A percentile compares a stretch with the other conserved stretches of the same genome.
These are phyloP conservation scores for Gamarada debralockiae DNA, from an alignment of 495 filamentous ascomycete genomes.

Conservation along the genomic window DNA sequence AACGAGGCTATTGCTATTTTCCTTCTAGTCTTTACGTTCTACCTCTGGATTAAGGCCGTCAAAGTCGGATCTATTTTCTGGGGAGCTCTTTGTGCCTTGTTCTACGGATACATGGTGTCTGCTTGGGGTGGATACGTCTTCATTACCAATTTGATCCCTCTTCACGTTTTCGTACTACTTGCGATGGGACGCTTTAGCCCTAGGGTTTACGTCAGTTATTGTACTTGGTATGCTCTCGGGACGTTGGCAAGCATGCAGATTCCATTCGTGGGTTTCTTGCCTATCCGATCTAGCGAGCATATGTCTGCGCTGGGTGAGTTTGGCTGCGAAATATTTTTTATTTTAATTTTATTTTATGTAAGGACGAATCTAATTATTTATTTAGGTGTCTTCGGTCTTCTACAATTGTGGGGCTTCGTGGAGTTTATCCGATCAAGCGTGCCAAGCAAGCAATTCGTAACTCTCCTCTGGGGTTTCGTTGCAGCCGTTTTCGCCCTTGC, in stretches of 20 bases:
- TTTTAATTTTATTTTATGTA: no score
- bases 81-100: slow-evolving; percentile 91
- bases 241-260: slow-evolving; percentile 99
- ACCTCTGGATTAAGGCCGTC: slow-evolving; percentile 96
- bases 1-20: slow-evolving; percentile 99
- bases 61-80: slow-evolving; percentile 95
- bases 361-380: slow-evolving; percentile 27
- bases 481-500: slow-evolving; percentile 69
- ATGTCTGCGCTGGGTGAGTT: slow-evolving; percentile 90
- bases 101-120: slow-evolving; percentile 99
- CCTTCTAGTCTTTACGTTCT: slow-evolving; percentile 97
- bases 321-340: not conserved
- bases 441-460: slow-evolving; percentile 91
- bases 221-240: slow-evolving; percentile 95
- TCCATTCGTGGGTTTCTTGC: slow-evolving; percentile 96
- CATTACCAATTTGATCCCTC: slow-evolving; percentile 95
- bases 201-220: slow-evolving; percentile 92
- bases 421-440: slow-evolving; percentile 85
- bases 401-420: slow-evolving; percentile 91
- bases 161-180: slow-evolving; percentile 93
- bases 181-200: slow-evolving; percentile 97
- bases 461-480: slow-evolving; percentile 72
- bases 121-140: slow-evolving; percentile 99
- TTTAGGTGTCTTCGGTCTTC: slow-evolving; percentile 87
- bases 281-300: slow-evolving; percentile 95